These are phyloP conservation scores for Leavenworthia alabamica DNA, from an alignment of 345 rosid genomes.

Conservation along the genomic window DNA sequence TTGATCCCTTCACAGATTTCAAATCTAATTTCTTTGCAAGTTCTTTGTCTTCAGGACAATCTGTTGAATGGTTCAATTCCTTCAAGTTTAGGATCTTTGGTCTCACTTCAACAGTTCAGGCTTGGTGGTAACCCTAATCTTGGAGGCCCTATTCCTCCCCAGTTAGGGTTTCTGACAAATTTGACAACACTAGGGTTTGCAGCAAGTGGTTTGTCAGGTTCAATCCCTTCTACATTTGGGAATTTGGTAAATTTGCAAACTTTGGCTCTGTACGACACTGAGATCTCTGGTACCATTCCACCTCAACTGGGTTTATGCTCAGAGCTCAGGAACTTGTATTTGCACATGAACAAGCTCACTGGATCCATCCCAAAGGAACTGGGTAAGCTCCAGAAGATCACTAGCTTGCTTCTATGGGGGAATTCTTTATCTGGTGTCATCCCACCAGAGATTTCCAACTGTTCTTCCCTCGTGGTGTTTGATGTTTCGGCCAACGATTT, in stretches of 20 bases:
- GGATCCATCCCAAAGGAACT: constrained; percentile 70
- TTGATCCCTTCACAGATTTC: constrained; percentile 61
- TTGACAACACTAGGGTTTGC: constrained; percentile 89
- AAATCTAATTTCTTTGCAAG: constrained; percentile 58
- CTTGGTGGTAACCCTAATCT: constrained; percentile 83
- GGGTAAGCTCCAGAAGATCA: constrained; percentile 80
- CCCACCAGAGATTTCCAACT: constrained; percentile 79
- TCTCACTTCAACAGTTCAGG: constrained; percentile 72
- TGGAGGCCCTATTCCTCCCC: constrained; percentile 68
- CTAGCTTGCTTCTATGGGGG: constrained; percentile 92
- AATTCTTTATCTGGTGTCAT: constrained; percentile 67
- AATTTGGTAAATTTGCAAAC: constrained; percentile 80
- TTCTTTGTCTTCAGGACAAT: constrained; percentile 85
- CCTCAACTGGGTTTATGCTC: constrained; percentile 70
- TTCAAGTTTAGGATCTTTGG: constrained; percentile 63
- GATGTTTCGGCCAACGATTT: constrained; percentile 85
- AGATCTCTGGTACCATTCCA: constrained; percentile 66
- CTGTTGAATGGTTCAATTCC: constrained; percentile 78
- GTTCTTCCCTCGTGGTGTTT: constrained; percentile 83
- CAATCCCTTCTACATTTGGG: constrained; percentile 75
- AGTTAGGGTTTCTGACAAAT: constrained; percentile 65
- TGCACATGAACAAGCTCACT: constrained; percentile 94
- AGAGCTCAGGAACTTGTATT: constrained; percentile 76
- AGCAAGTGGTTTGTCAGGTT: constrained; percentile 83
- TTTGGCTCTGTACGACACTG: constrained; percentile 81